phyloP scores from a whole-genome alignment of 2,329 filamentous ascomycete genomes.

The Metarhizium anisopliae region DNA sequence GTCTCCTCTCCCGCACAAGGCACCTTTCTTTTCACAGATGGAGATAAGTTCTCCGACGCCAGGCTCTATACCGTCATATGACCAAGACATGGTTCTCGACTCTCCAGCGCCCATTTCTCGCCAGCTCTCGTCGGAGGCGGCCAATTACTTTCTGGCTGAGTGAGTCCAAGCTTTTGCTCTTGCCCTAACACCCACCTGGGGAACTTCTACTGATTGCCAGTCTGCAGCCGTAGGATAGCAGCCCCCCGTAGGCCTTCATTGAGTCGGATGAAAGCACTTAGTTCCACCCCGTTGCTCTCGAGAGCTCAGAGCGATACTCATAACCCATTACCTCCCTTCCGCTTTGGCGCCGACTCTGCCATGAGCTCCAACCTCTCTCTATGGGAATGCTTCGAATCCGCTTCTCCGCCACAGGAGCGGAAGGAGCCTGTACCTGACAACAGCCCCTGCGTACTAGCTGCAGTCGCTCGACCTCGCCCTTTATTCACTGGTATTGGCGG shows the following conservation, averaged over 20 bases:
- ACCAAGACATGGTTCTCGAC: conserved; percentile 43
- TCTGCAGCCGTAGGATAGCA: conserved; percentile 53
- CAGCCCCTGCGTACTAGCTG: conserved; percentile 45
- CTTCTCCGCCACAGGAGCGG: conserved; percentile 67
- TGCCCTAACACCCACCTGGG: not conserved
- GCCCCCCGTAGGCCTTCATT: conserved; percentile 67
- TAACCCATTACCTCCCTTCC: conserved; percentile 54
- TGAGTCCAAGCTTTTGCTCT: conserved; percentile 27
- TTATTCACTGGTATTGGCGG: conserved; percentile 53
- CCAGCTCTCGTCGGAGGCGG: conserved; percentile 37
- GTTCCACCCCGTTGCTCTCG: conserved; percentile 54
- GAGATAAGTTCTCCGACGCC: conserved; percentile 67
- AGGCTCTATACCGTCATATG: conserved; percentile 32
- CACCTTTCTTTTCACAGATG: conserved; percentile 55
- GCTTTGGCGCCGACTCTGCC: conserved; percentile 47
- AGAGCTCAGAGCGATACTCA: conserved; percentile 55
- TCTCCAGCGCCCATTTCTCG: conserved; percentile 44
- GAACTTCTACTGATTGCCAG: conserved; percentile 14
- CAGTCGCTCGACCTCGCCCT: conserved; percentile 54
- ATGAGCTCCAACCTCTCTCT: conserved; percentile 47
- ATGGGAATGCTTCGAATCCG: conserved; percentile 66
- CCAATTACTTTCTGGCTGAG: conserved; percentile 42
- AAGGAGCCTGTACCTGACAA: conserved; percentile 47
- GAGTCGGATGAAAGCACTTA: conserved; percentile 64
- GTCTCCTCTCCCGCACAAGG: conserved; percentile 85